Evolutionary conservation across 305 asterid genomes (phyloP).

Genomic region (Fraxinus latifolia): DNA sequence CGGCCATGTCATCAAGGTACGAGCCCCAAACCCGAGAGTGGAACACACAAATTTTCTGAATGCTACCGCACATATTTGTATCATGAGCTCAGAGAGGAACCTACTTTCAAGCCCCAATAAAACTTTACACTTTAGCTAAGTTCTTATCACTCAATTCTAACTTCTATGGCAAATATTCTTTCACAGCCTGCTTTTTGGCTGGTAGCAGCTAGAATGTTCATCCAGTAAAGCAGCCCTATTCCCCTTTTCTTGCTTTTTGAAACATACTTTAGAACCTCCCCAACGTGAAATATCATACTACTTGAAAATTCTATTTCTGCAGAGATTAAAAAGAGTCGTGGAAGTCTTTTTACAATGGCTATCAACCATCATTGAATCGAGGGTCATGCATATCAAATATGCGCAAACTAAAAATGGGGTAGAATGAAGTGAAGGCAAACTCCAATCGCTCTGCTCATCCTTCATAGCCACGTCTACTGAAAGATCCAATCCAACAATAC

Average conservation of each 20-base stretch:
- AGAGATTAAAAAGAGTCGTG: not conserved
- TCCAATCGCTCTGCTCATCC: no score
- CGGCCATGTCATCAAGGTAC: not conserved
- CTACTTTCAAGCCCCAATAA: slow-evolving; percentile 16
- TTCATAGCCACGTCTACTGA: no score
- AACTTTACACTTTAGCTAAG: slow-evolving; percentile 13
- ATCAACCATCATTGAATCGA: not conserved
- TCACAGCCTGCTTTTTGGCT: slow-evolving; percentile 24
- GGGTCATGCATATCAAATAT: not conserved
- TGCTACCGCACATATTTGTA: slow-evolving; percentile 25
- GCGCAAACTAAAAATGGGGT: not conserved
- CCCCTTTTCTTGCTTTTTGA: not conserved
- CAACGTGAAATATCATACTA: not conserved
- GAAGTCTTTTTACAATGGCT: not conserved
- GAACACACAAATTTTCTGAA: slow-evolving; percentile 13
- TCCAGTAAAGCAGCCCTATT: not conserved
- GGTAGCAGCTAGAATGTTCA: slow-evolving; percentile 20
- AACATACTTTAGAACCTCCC: not conserved
- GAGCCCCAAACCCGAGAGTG: not conserved
- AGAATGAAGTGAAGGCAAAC: not conserved
- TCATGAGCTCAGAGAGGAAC: slow-evolving; percentile 23
- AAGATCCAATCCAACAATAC: no score
- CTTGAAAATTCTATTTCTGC: no score
- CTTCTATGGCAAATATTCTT: slow-evolving; percentile 28
- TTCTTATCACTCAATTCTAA: slow-evolving; percentile 31